Base-by-base conservation (phyloP, 1,284 basidiomycete genomes). In the Melampsora abietis-canadensis region DNA sequence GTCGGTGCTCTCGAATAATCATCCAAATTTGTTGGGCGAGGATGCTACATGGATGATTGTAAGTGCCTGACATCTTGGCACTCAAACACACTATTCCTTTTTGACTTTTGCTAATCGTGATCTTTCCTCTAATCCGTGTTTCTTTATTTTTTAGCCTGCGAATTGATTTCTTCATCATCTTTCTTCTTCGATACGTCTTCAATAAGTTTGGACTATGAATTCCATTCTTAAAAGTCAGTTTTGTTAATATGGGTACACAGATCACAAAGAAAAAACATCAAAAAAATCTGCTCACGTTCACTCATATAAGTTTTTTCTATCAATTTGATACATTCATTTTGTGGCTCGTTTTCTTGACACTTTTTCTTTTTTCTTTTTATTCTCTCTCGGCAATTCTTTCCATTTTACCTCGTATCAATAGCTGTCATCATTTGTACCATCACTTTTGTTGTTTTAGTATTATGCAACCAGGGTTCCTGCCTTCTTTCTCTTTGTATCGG, bases 251-350 rank as follows among this genome's bases (percentile, higher is more conserved):
- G 14, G 40, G 14, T 44, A 44, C 21, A 21, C 19, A 12, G 27
- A 12, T 57, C n/a, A 57, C 51, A 57, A 57, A 57, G 51, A 57
- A 21, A 57, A 57, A 57, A 57, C 19, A 24, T 54, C 51, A 44
- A 44, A 44, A 44, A 44, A 44, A 44, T 44, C 27, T 57, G 27
- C 51, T 57, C n/a, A 57, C 51, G 15, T 27, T 57, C 51, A 57
- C 51, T 57, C 27, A 24, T 57, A 12, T 57, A 12, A 14, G 40
- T 57, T 24, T 27, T 12, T 57, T 57, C 27, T 57, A 57, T 57
- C 21, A 57, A 57, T 12, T 57, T 57, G 51, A 12, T 57, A 14
- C 51, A 57, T 57, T 57, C 27, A 15, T 57, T 57, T 3, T 57
- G 10, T 54, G 8, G n/a, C 27, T 54, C 27, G n/a, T 54, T 57